Base-by-base conservation (phyloP, 2,329 filamentous ascomycete species). In the Xylaria sp. region DNA sequence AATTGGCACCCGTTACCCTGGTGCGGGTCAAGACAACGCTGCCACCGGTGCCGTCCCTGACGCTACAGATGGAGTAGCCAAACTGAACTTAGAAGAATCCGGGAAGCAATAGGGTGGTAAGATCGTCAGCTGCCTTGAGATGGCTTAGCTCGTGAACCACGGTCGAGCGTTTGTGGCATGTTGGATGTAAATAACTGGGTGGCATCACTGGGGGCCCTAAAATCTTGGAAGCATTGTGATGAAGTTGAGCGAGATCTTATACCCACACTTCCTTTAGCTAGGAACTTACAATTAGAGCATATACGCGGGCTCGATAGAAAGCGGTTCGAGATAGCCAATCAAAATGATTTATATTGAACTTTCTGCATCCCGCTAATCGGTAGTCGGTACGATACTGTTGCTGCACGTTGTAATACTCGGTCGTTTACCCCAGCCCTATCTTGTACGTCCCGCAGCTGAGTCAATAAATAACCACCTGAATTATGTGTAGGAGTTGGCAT, bases 1-100 rank as follows among this genome's bases (percentile, higher is more conserved):
- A 75, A 90, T 91, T 81, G 92, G 92, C 0, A 86, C 75, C 57
- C 73, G 74, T 25, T 69, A 74, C 65, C 64, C 74, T 52, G 75
- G 36, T 4, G 62, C 39, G 2, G 46, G 33, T 15, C 52, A 56
- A 36, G 63, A 65, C 18, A 48, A 61, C 12, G 46, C 33, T 10
- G 25, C 61, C 13, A 28, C 65, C 10, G 55, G 25, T 20, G 66
- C 46, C 25, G 15, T 49, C 46, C n/a, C 55, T 20, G 58, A 66
- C 9, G 59, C 20, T 28, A 36, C 49, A 0, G 66, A 61, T 2
- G 62, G 52, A 2, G 23, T 71, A 46, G 68, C 68, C 12, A 67
- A 67, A 20, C 36, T 71, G 13, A 64, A 65, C 12, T 25, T 69
- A 8, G 64, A 69, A 23, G 64, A 69, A 23, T 33, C 65, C 9